Conservation (phyloP, 164 flowering plant genomes). For the Umbilicus rupestris region DNA sequence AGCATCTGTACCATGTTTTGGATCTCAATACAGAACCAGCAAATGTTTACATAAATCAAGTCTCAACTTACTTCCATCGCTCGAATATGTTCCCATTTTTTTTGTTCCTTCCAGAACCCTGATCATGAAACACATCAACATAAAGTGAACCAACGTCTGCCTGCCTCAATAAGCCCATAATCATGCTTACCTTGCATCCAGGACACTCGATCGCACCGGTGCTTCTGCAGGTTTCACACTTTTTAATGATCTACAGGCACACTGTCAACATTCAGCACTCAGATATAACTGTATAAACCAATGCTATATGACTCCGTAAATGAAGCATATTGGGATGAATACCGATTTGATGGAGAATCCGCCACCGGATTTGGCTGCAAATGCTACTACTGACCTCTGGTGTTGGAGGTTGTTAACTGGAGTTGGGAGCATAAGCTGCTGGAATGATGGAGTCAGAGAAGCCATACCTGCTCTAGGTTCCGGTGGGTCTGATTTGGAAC, state of each 20-base stretch:
- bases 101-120: slow-evolving; percentile 85
- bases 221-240: slow-evolving; percentile 49
- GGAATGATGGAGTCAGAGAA: not conserved
- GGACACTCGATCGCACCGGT: slow-evolving; percentile 69
- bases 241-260: slow-evolving; percentile 27
- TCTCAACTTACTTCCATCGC: slow-evolving; percentile 68
- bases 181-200: slow-evolving; percentile 60
- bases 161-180: not conserved
- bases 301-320: too few species aligned
- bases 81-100: slow-evolving; percentile 89
- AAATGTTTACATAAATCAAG: not conserved
- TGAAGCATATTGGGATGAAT: too few species aligned
- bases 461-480: not conserved
- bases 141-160: too few species aligned
- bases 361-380: slow-evolving; percentile 11
- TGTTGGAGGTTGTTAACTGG: not conserved
- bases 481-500: too few species aligned
- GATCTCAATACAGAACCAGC: not conserved
- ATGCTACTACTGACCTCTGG: slow-evolving; percentile 1
- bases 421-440: not conserved
- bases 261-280: not conserved
- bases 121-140: not conserved
- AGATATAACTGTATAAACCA: not conserved
- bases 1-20: slow-evolving; percentile 36
- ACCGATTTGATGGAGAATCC: slow-evolving; percentile 20